Base-by-base conservation (phyloP, 768 basidiomycete species). In the Lactarius hengduanensis region DNA sequence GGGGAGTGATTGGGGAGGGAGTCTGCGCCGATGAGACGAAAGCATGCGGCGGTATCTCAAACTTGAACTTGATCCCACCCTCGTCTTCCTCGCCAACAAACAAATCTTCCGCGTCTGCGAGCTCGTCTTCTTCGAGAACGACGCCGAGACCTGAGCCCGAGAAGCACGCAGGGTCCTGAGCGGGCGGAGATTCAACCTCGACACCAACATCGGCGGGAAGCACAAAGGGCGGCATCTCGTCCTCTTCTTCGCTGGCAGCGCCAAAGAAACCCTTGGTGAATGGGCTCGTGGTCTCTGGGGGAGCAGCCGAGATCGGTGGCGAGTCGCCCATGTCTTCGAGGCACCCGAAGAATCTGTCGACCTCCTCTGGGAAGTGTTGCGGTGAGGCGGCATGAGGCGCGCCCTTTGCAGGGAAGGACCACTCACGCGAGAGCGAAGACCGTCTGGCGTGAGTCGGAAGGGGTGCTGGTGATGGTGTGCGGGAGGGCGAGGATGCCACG, bases 301-400 rank as follows among this genome's bases (percentile, higher is more conserved):
- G 76, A 72, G 69, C 10, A 7, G n/a, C 63, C 36, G 53, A 36
- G 69, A 79, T 77, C 74, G 73, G 78, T 7, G 86, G 85, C 0
- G 83, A 79, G 50, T 82, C 80, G 69, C 84, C 82, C 45, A 85
- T 77, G 61, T 78, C 80, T 56, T 82, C 83, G 68, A 84, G 71
- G 63, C 90, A 93, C 53, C 84, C 86, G 71, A 93, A 93, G 81
- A 93, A 93, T 40, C 80, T 82, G 73, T 93, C 91, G 10, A 89
- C 78, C n/a, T 86, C 83, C 22, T 84, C 81, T 5, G 71, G 61
- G 71, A 69, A 55, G 73, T 75, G 74, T 2, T 76, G 66, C 13
- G 62, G 36, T 4, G 53, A 53, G 2, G 67, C 58, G 2, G 66
- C 68, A 43, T 72, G 68, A 15, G 70, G 68, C 4, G 54, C 26